Evolutionary conservation across 768 basidiomycete genomes (phyloP).

Genomic region (Serendipita sp.): DNA sequence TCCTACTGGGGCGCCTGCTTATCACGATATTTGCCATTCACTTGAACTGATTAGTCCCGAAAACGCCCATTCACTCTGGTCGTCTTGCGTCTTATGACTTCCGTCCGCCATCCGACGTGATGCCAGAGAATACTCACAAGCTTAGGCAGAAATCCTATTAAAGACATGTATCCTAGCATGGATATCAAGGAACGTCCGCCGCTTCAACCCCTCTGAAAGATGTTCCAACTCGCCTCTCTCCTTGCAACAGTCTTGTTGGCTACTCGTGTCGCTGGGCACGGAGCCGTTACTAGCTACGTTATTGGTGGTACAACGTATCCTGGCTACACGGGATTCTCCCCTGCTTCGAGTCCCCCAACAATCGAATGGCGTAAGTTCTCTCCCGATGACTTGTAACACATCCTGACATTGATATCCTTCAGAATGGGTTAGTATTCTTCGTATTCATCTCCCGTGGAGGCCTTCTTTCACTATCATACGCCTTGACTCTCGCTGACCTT

Average conservation of each 20-base stretch:
- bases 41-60: no score
- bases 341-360: not conserved
- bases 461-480: not conserved
- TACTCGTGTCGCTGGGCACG: constrained; percentile 6
- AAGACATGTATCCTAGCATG: no score
- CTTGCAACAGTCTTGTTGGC: not conserved
- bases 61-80: no score
- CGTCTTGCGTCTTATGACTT: not conserved
- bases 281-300: constrained; percentile 7
- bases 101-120: not conserved
- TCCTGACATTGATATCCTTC: no score
- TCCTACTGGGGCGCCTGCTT: no score
- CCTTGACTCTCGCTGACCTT: not conserved
- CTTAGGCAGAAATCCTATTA: not conserved
- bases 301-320: constrained; percentile 9
- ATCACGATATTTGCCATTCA: no score
- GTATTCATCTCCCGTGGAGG: not conserved
- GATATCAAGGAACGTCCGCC: no score
- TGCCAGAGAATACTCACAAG: not conserved
- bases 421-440: no score
- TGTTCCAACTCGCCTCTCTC: not conserved
- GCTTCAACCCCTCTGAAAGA: not conserved
- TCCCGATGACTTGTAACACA: not conserved
- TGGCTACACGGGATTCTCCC: constrained; percentile 3
- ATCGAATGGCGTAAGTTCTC: constrained; percentile 2